These are phyloP conservation scores for Penicillium mononematosum DNA, from an alignment of 495 filamentous ascomycete species.

Conservation along the genomic window DNA sequence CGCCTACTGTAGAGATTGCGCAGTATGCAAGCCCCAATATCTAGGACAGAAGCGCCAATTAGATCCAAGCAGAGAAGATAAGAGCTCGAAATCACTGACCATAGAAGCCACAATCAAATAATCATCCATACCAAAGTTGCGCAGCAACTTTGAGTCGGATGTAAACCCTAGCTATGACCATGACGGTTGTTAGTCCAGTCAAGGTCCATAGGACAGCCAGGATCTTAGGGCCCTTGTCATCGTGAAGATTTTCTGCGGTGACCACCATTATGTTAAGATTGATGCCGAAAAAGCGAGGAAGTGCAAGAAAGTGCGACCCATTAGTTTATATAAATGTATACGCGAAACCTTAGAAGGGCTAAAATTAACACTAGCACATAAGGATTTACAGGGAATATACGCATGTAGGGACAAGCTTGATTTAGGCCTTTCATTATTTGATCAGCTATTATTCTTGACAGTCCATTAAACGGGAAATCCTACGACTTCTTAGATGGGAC, in stretches of 20 bases:
- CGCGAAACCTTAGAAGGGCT: neutral
- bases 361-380: neutral
- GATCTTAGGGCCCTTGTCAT: conserved; percentile 41
- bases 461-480: neutral
- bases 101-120: conserved; percentile 47
- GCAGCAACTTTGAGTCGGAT: conserved; percentile 43
- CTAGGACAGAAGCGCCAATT: conserved; percentile 4
- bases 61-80: neutral
- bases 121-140: conserved; percentile 51
- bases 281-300: neutral
- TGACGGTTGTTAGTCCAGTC: conserved; percentile 32
- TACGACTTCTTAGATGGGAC: neutral
- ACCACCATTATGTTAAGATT: conserved; percentile 7
- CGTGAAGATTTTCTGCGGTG: conserved; percentile 14
- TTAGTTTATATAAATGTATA: neutral
- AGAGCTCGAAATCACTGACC: conserved; percentile 21
- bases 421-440: neutral
- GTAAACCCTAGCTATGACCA: conserved; percentile 44
- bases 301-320: neutral
- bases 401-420: neutral
- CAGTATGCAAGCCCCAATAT: conserved; percentile 24
- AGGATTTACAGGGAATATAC: neutral
- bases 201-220: conserved; percentile 43
- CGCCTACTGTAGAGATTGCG: conserved; percentile 20
- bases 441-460: neutral